These are phyloP conservation scores for Pleurozium schreberi DNA, from an alignment of 225 moss, liverwort and hornwort species.

Conservation along the genomic window DNA sequence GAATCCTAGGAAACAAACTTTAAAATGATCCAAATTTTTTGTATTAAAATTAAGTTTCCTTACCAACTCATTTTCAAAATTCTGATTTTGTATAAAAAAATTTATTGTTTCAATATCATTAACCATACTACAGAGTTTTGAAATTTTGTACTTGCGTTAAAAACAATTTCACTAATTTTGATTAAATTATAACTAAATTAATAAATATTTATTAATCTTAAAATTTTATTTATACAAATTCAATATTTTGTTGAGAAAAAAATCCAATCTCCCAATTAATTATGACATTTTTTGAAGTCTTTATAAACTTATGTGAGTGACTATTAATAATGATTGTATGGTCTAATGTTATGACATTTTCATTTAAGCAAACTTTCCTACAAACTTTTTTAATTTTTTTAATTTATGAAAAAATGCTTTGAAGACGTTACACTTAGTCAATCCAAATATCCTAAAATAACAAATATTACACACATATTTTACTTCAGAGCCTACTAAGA, in stretches of 20 bases:
- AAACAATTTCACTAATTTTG: background rate
- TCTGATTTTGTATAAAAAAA: background rate
- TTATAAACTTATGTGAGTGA: background rate
- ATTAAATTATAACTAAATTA: background rate
- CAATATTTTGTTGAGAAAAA: background rate
- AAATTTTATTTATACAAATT: background rate
- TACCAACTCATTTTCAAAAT: background rate
- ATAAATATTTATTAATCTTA: background rate
- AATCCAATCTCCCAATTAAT: no score
- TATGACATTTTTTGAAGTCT: no score
- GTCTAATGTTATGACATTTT: background rate
- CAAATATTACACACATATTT: background rate
- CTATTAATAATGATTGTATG: background rate
- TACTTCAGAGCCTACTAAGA: background rate
- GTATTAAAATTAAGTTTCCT: no score
- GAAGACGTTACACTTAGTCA: background rate
- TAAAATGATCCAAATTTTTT: background rate
- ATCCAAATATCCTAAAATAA: background rate
- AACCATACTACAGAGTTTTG: background rate
- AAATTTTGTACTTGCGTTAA: background rate
- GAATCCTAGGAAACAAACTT: background rate
- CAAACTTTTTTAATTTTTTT: no score
- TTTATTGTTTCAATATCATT: no score
- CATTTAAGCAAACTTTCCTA: background rate
- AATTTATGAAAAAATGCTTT: background rate